Evolutionary conservation across 78 protist genomes (phyloP).

Genomic region (Acrasis kona): DNA sequence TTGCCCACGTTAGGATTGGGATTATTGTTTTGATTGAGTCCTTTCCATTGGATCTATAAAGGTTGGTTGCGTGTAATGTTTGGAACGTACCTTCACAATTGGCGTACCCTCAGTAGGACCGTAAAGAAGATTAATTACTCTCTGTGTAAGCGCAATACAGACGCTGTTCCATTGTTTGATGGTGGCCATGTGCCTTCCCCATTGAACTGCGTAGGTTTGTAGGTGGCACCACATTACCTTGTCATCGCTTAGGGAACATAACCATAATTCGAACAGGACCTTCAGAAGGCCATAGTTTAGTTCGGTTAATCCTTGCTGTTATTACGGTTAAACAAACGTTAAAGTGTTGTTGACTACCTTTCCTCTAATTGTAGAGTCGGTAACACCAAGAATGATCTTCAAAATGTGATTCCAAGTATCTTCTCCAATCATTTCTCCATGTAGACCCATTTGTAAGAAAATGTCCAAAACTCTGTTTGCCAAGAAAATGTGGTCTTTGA

Average conservation of each 20-base stretch:
- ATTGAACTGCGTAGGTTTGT: background rate
- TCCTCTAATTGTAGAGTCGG: background rate
- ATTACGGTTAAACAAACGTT: no score
- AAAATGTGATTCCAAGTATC: conserved; percentile 1
- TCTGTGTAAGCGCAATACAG: background rate
- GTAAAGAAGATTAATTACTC: background rate
- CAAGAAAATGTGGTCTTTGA: background rate
- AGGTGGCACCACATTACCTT: background rate
- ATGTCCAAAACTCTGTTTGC: background rate
- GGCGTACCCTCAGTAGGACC: conserved; percentile 3
- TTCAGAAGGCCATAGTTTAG: background rate
- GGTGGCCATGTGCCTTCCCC: background rate
- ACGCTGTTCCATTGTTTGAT: background rate
- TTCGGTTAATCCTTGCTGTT: no score
- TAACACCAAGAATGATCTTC: background rate
- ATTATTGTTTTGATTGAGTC: background rate
- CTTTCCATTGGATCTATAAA: background rate
- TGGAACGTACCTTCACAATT: no score
- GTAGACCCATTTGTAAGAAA: background rate
- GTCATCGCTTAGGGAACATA: background rate
- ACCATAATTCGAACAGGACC: conserved; percentile 5
- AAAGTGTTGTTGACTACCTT: no score
- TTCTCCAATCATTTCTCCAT: background rate
- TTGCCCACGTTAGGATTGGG: background rate
- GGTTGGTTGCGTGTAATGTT: no score